These are phyloP conservation scores for Luvunga scandens DNA, from an alignment of 345 rosid species.

Conservation along the genomic window DNA sequence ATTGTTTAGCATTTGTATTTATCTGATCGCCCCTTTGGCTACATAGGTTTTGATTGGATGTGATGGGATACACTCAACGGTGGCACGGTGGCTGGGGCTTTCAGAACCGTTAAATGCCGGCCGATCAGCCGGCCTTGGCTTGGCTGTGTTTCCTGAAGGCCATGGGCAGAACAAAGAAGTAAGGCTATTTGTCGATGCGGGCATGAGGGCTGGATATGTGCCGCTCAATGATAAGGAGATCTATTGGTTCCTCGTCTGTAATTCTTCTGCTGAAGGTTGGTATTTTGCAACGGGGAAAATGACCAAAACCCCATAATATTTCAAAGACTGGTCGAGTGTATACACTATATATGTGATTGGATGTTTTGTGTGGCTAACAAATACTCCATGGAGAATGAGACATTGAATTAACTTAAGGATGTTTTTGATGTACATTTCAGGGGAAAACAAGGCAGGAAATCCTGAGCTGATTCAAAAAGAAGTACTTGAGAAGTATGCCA, in stretches of 20 bases:
- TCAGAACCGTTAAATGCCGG: constrained; percentile 25
- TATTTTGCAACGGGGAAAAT: too few relatives aligned
- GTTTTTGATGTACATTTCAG: constrained; percentile 14
- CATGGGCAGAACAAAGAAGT: constrained; percentile 22
- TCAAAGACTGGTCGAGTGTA: too few relatives aligned
- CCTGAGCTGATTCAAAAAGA: constrained; percentile 27
- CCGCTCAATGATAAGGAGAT: constrained; percentile 33
- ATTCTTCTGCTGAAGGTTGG: constrained; percentile 21
- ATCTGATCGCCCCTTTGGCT: neutral
- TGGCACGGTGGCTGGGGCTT: constrained; percentile 38
- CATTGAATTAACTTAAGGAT: too few relatives aligned
- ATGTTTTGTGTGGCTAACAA: too few relatives aligned
- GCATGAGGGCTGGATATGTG: constrained; percentile 30
- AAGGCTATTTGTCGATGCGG: constrained; percentile 25
- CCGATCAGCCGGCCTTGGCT: constrained; percentile 29
- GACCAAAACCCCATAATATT: too few relatives aligned
- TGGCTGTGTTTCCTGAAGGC: constrained; percentile 33
- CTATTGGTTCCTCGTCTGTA: constrained; percentile 23
- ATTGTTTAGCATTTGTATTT: neutral
- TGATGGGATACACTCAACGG: constrained; percentile 35
- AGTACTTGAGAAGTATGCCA: constrained; percentile 15
- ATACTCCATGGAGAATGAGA: too few relatives aligned
- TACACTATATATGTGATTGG: neutral
- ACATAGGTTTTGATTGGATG: constrained; percentile 41
- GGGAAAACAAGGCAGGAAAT: neutral